phyloP scores from a whole-genome alignment of 192 early-diverging fungal genomes.

The Coemansia erecta region DNA sequence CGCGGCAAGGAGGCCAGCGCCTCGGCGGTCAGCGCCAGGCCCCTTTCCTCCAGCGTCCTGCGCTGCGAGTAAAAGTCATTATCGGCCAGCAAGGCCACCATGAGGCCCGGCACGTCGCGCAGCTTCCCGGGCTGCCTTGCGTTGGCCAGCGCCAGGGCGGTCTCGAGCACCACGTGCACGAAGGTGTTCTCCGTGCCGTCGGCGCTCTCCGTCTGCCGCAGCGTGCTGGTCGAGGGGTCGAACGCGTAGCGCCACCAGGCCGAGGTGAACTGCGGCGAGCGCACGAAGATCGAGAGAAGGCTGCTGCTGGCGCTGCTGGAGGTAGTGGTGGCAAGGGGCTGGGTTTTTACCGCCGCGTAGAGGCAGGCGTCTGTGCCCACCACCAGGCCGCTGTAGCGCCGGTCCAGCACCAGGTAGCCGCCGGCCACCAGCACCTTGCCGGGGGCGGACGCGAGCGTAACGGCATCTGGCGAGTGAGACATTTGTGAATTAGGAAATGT shows the following conservation, averaged over 20 bases:
- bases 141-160: constrained; percentile 30
- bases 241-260: constrained; percentile 75
- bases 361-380: constrained; percentile 84
- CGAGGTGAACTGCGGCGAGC: constrained; percentile 84
- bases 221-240: constrained; percentile 11
- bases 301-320: not conserved
- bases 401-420: constrained; percentile 93
- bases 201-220: constrained; percentile 34
- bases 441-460: constrained; percentile 79
- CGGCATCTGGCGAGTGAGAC: constrained; percentile 3
- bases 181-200: constrained; percentile 31
- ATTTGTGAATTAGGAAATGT: not conserved
- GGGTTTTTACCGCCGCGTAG: constrained; percentile 63
- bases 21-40: constrained; percentile 54
- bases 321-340: constrained; percentile 14
- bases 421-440: constrained; percentile 93
- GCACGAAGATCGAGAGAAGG: constrained; percentile 54
- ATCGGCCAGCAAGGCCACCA: constrained; percentile 80
- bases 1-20: constrained; percentile 61
- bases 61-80: constrained; percentile 99
- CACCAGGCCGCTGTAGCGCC: constrained; percentile 74
- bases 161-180: constrained; percentile 46
- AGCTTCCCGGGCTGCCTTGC: constrained; percentile 10
- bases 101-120: constrained; percentile 44
- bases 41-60: constrained; percentile 55